Evolutionary conservation across 2,329 filamentous ascomycete species (phyloP), one percentile per base, ranked within the genome.

Genomic region (Ascochyta rabiei): DNA sequence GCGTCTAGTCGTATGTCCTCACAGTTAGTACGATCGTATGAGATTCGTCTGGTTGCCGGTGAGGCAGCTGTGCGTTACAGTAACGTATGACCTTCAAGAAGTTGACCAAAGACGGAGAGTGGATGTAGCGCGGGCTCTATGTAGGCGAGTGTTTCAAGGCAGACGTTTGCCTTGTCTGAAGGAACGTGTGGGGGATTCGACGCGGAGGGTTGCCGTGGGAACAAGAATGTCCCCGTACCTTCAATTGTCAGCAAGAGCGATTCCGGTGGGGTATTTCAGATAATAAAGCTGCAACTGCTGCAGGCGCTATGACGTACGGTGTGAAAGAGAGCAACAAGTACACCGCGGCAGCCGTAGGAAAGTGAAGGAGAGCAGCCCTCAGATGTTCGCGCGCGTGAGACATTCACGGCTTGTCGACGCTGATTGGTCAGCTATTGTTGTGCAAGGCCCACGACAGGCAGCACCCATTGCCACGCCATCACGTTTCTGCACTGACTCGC

Each of bases 151-250:
- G 37, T 43, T 31, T 41, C n/a, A 51, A 64, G 60, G 64, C 62
- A 55, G 59, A 60, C 41, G 61, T 62, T 61, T 63, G 63, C 56
- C 59, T 65, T 51, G 44, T 48, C 39, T 38, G 38, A 35, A 31
- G 39, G 38, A 40, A 55, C 45, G 59, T 42, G 52, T 52, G 44
- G 42, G 52, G 21, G 42, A 10, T 45, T 48, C 35, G 37, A 47
- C 44, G 57, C 44, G 46, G 58, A 66, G 63, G 59, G 66, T 67
- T 67, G 63, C 60, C 57, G 55, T 44, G 53, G 59, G 55, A 62
- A 67, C 66, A 56, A 41, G 37, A 43, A 21, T 28, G 45, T 37
- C 19, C 56, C 54, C 51, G 42, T 26, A 49, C 31, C 40, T 37
- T 45, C 43, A 59, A 59, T 61, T 50, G 61, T 61, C 53, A 63